Base-by-base conservation (phyloP, 2,329 filamentous ascomycete species). In the Cyclaneusma minus region DNA sequence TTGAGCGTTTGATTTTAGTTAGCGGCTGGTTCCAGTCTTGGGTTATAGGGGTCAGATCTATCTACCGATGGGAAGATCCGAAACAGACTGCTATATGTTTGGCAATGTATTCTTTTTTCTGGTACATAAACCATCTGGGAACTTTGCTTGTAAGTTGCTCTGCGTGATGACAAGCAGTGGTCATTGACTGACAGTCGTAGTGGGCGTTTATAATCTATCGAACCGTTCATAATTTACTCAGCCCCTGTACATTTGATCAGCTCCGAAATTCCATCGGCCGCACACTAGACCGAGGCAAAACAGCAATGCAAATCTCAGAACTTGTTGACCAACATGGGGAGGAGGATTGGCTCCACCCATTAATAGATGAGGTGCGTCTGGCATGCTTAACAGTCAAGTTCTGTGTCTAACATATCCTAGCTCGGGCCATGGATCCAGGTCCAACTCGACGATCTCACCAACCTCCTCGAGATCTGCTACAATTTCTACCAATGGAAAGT, bases 401-500 rank as follows among this genome's bases (percentile, higher is more conserved):
- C n/a, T n/a, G n/a, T n/a, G n/a, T n/a, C n/a, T n/a, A n/a, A n/a
- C n/a, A n/a, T n/a, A n/a, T 32, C 3, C 19, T 45, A n/a, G n/a
- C n/a, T n/a, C 1, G 49, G 50, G 2, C 48, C 50, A 3, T 47
- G 40, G 37, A 26, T 50, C 4, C 45, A 52, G 40, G 22, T 52
- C 3, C 44, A 52, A 30, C 29, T 53, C 5, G 39, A 36, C 7
- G 50, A 53, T 25, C 10, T 49, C 10, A 44, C 47, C 2, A 50
- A 49, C 21, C 32, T 48, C 12, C 43, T 52, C 18, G 48, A 54
- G 31, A 38, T 37, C 2, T 24, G 41, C 13, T 44, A 46, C 25
- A 54, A 50, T 25, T 52, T 54, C 29, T 54, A 52, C 28, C 48
- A 52, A 30, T 55, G 50, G 41, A 35, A 42, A 2, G 39, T 37